A percentile compares a stretch with the other conserved stretches of the same genome.
These are phyloP conservation scores for Ogataea methanolica DNA, from an alignment of 805 yeast genomes.

Conservation along the genomic window DNA sequence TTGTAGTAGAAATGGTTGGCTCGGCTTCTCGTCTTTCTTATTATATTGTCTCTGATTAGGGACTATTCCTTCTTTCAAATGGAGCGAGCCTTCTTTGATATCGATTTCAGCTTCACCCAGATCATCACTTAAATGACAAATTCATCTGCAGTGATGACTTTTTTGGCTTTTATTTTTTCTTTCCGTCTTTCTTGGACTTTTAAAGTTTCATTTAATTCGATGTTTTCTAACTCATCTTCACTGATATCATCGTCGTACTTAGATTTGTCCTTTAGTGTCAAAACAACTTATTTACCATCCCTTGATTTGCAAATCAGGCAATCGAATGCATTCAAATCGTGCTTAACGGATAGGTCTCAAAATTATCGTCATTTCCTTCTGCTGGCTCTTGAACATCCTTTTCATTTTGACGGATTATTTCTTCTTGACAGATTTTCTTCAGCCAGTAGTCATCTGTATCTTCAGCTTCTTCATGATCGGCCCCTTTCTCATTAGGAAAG, in stretches of 20 bases:
- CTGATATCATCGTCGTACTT: conserved; percentile 34
- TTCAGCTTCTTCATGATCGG: conserved; percentile 23
- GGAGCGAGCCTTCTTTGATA: conserved; percentile 18
- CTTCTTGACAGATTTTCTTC: conserved; percentile 23
- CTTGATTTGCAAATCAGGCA: conserved; percentile 29
- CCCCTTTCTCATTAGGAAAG: conserved; percentile 35
- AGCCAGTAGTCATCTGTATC: conserved; percentile 34
- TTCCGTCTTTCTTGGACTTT: conserved; percentile 18
- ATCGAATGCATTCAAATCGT: conserved; percentile 36
- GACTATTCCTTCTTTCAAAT: conserved; percentile 19
- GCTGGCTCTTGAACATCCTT: conserved; percentile 3
- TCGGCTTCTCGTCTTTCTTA: not conserved
- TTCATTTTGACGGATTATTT: conserved; percentile 1
- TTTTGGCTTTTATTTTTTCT: conserved; percentile 17
- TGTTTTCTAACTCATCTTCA: conserved; percentile 38
- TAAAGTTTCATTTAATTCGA: conserved; percentile 13
- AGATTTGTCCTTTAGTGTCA: conserved; percentile 54
- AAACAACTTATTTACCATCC: conserved; percentile 35
- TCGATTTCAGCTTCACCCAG: conserved; percentile 23
- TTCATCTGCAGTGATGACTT: conserved; percentile 26
- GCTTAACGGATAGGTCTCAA: conserved; percentile 41
- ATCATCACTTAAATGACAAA: conserved; percentile 6
- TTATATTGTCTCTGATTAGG: not conserved
- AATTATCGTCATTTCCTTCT: conserved; percentile 16
- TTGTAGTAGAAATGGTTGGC: not conserved